Conservation (phyloP, 2,329 filamentous ascomycete species). For the Penicillium vulpinum region DNA sequence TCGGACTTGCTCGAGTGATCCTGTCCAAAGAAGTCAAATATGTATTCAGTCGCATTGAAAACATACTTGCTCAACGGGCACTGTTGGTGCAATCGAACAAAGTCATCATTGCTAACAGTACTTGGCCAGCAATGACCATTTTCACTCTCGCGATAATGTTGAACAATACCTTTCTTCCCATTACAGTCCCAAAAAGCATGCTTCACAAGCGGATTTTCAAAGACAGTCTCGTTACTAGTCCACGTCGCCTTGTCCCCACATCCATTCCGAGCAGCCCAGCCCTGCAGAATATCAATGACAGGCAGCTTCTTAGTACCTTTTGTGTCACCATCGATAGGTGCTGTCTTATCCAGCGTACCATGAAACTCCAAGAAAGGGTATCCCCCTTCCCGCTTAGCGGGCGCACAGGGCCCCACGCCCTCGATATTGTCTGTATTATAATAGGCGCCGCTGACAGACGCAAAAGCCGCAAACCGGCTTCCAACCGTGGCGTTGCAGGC, state of each 20-base stretch:
- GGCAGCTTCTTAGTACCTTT: slow-evolving; percentile 8
- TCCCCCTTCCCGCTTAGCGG: slow-evolving; percentile 31
- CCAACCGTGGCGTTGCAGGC: slow-evolving; percentile 49
- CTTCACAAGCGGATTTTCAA: slow-evolving; percentile 16
- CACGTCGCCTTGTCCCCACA: slow-evolving; percentile 14
- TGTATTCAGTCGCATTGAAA: slow-evolving; percentile 22
- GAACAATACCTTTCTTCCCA: slow-evolving; percentile 19
- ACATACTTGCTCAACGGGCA: slow-evolving; percentile 17
- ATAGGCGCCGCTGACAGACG: slow-evolving; percentile 49
- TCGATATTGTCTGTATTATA: slow-evolving; percentile 35
- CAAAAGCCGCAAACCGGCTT: slow-evolving; percentile 52
- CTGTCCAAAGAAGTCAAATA: slow-evolving; percentile 20
- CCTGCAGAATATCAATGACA: slow-evolving; percentile 19
- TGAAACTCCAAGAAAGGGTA: slow-evolving; percentile 28
- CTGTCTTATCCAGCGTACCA: slow-evolving; percentile 20
- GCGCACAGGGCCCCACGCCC: slow-evolving; percentile 25
- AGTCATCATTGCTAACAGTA: slow-evolving; percentile 19
- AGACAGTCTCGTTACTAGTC: slow-evolving; percentile 20
- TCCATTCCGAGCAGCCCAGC: slow-evolving; percentile 20
- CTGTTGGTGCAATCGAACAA: slow-evolving; percentile 3
- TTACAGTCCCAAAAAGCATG: slow-evolving; percentile 22
- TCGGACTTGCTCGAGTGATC: slow-evolving; percentile 21
- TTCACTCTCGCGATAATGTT: slow-evolving; percentile 20
- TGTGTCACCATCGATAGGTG: slow-evolving; percentile 20
- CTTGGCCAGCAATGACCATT: slow-evolving; percentile 26